Base-by-base conservation (phyloP, 2,329 filamentous ascomycete species). In the Didymella pomorum region DNA sequence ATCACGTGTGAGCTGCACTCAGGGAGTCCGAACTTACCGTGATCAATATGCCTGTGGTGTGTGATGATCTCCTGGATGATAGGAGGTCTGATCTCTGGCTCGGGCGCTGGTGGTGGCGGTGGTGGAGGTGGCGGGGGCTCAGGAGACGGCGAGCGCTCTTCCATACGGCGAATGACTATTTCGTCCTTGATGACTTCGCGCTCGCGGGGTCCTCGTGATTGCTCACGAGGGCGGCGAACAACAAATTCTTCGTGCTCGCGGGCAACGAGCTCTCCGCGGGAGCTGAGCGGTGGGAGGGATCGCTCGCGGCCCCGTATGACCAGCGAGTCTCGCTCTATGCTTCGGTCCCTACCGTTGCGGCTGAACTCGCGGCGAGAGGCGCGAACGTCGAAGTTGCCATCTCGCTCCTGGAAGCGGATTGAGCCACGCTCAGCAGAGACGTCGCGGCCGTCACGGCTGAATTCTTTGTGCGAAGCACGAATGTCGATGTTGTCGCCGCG, bases 11-110 rank as follows among this genome's bases (percentile, higher is more conserved):
- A 20, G 53, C 49, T 65, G 4, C 3, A 9, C 20, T 14, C 0
- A 1, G 2, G 11, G 16, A 10, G 3, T 23, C 1, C 12, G 14
- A 26, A 76, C 87, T 73, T 81, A 92, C 91, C 93, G 78, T 96
- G 92, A 71, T 96, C 91, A 67, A 96, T 89, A 71, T 94, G 90
- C 57, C 89, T 86, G 74, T 95, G 94, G 78, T 95, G 91, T 0
- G 92, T 96, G 65, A 96, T 93, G 58, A 96, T 88, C 73, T 97
- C 91, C 71, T 94, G 87, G 77, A 94, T 91, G 67, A 96, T 92
- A 0, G 89, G 90, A 31, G 92, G 92, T 20, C 89, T 88, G 41
- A 87, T 85, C 68, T 95, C 88, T 43, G 90, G 83, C 63, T 84
- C 84, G 28, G 86, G 87, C 43, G 84, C 82, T 45, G 79, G 79